These are phyloP conservation scores for Eudorina sp. DNA, from an alignment of 139 green algal genomes.

Conservation along the genomic window DNA sequence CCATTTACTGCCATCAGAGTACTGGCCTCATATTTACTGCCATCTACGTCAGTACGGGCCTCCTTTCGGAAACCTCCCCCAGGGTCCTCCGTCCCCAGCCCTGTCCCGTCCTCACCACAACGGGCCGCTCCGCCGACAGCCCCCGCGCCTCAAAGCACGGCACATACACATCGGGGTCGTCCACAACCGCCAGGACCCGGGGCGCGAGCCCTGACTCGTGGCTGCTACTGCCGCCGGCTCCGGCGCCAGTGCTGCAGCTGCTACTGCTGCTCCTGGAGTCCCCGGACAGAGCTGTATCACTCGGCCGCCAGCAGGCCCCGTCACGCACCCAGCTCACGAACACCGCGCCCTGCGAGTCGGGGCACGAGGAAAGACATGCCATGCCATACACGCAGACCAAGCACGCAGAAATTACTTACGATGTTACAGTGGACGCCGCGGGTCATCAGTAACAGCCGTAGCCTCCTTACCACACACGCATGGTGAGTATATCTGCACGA, in stretches of 20 bases:
- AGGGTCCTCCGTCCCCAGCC: too few relatives aligned
- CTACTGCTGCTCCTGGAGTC: background rate
- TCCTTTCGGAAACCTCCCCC: too few relatives aligned
- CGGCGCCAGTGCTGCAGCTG: background rate
- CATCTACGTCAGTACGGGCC: too few relatives aligned
- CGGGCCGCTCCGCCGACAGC: background rate
- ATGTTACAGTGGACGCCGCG: too few relatives aligned
- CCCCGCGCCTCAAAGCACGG: slow-evolving; percentile 16
- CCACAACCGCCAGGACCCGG: background rate
- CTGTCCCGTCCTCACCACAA: slow-evolving; percentile 46
- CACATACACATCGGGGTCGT: slow-evolving; percentile 28
- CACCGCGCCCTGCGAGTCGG: background rate
- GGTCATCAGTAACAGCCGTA: too few relatives aligned
- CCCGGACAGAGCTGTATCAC: background rate
- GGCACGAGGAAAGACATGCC: too few relatives aligned
- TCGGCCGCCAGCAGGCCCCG: background rate
- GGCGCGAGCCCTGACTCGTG: background rate
- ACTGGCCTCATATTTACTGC: too few relatives aligned
- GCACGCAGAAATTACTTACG: too few relatives aligned
- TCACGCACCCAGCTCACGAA: slow-evolving; percentile 40
- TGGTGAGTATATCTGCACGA: too few relatives aligned
- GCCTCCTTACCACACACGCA: too few relatives aligned
- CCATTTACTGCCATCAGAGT: too few relatives aligned
- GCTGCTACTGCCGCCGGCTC: background rate
- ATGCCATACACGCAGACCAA: too few relatives aligned